Conservation (phyloP, 2,329 filamentous ascomycete species). For the Diaporthe destruens region DNA sequence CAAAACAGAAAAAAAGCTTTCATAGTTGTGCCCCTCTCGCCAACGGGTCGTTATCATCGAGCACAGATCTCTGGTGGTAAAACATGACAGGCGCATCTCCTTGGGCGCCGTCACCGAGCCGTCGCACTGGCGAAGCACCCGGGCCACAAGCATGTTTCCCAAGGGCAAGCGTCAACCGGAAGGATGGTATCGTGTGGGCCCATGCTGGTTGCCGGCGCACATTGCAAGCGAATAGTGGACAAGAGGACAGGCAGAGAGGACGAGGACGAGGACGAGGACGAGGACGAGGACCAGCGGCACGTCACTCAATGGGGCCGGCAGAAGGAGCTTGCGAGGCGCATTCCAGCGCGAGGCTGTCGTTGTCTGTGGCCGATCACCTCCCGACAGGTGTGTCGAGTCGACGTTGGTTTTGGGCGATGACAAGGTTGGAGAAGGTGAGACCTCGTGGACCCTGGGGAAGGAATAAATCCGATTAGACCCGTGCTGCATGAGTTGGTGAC, state of each 20-base stretch:
- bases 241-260: background rate
- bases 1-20: too few relatives aligned
- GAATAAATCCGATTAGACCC: conserved; percentile 31
- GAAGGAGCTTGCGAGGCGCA: conserved; percentile 7
- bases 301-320: conserved; percentile 39
- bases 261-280: conserved; percentile 7
- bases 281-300: conserved; percentile 34
- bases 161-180: conserved; percentile 21
- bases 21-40: conserved; percentile 9
- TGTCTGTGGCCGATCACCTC: conserved; percentile 30
- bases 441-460: conserved; percentile 31
- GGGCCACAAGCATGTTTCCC: conserved; percentile 35
- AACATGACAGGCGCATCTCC: conserved; percentile 39
- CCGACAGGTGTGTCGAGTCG: conserved; percentile 23
- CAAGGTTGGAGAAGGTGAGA: conserved; percentile 37
- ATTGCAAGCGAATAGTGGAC: conserved; percentile 36
- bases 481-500: background rate
- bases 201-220: conserved; percentile 20
- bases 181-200: conserved; percentile 26
- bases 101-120: conserved; percentile 39
- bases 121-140: conserved; percentile 38
- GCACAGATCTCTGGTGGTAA: conserved; percentile 39
- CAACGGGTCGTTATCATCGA: conserved; percentile 18
- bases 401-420: conserved; percentile 26
- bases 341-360: conserved; percentile 39